phyloP scores from a whole-genome alignment of 352 stramenopile species.

The Phytophthora crassamura region DNA sequence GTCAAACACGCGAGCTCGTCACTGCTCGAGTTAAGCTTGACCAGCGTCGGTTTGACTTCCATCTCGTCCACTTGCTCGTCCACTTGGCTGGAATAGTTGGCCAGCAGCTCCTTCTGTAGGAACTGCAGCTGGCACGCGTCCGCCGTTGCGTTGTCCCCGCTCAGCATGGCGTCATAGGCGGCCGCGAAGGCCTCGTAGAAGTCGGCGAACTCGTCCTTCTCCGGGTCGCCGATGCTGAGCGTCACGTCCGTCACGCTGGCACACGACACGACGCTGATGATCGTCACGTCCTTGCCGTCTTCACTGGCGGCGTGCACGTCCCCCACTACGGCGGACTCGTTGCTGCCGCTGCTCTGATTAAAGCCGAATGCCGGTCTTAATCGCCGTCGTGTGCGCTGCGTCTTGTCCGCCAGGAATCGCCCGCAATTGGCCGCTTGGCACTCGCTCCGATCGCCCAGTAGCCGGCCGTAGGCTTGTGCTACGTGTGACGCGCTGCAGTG shows the following conservation, averaged over 20 bases:
- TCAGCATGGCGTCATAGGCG: conserved; percentile 71
- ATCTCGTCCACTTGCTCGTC: conserved; percentile 29
- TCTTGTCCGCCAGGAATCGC: conserved; percentile 19
- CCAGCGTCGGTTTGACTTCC: conserved; percentile 58
- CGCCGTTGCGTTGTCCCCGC: conserved; percentile 52
- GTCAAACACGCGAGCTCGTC: conserved; percentile 55
- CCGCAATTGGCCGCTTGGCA: conserved; percentile 43
- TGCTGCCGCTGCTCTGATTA: conserved; percentile 11
- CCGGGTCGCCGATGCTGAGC: conserved; percentile 52
- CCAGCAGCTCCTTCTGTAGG: conserved; percentile 60
- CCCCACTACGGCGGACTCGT: conserved; percentile 17
- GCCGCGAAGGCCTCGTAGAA: conserved; percentile 67
- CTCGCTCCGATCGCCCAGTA: conserved; percentile 40
- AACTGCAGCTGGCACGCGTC: conserved; percentile 78
- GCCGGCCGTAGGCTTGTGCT: conserved; percentile 43
- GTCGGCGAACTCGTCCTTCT: conserved; percentile 50
- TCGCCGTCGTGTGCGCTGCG: conserved; percentile 12
- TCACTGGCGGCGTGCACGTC: conserved; percentile 46
- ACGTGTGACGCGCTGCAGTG: conserved; percentile 67
- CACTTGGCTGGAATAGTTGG: conserved; percentile 41
- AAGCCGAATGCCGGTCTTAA: conserved; percentile 43
- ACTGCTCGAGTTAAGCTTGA: conserved; percentile 49
- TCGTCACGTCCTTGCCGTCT: conserved; percentile 57
- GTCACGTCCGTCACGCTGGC: conserved; percentile 46
- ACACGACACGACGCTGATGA: conserved; percentile 61